Evolutionary conservation across 2,329 filamentous ascomycete species (phyloP).

Genomic region (Colletotrichum phormii): DNA sequence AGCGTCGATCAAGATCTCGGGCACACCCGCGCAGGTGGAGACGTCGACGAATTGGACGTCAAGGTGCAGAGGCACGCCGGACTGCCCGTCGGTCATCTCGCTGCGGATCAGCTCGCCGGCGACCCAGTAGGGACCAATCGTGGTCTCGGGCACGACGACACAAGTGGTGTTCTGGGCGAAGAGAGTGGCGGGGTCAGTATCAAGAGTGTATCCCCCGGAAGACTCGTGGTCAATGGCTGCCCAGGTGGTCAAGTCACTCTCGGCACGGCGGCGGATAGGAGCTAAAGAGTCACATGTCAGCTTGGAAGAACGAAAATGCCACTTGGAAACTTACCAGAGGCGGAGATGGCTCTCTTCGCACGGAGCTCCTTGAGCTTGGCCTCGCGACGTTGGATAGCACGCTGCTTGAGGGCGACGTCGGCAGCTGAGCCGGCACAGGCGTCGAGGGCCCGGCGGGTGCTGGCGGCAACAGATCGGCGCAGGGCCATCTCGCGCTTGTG

Average conservation of each 20-base stretch:
- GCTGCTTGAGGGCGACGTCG: background rate
- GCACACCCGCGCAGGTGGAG: conserved; percentile 7
- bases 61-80: conserved; percentile 1
- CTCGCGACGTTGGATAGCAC: conserved; percentile 2
- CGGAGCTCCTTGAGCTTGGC: conserved; percentile 7
- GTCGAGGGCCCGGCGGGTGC: background rate
- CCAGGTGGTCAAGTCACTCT: background rate
- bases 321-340: background rate
- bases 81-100: conserved; percentile 8
- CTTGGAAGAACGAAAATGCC: background rate
- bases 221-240: background rate
- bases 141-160: background rate
- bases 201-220: background rate
- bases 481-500: conserved; percentile 12
- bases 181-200: background rate
- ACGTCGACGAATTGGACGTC: conserved; percentile 17
- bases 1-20: conserved; percentile 1
- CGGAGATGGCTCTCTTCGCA: background rate
- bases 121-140: background rate
- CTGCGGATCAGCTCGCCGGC: conserved; percentile 11
- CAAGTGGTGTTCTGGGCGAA: background rate
- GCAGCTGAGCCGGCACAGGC: background rate
- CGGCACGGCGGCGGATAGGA: background rate
- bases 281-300: background rate
- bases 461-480: background rate